Evolutionary conservation across 2,329 filamentous ascomycete genomes (phyloP), one percentile per base, ranked within the genome.

Genomic region (Colletotrichum tropicicola): DNA sequence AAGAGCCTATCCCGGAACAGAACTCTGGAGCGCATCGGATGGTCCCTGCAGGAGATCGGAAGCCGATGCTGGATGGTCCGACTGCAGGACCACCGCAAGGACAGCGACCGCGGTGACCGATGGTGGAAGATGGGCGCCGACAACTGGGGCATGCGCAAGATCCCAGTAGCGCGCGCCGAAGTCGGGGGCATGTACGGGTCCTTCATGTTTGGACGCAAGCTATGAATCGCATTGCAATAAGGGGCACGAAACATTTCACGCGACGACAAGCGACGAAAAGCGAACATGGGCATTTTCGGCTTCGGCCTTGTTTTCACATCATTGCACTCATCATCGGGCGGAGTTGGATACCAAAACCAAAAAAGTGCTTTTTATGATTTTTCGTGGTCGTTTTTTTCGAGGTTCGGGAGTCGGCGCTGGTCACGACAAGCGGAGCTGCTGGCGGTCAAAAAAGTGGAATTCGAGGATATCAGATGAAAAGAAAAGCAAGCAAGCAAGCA

Each of bases 131-230:
- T 93, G 90, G 92, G 92, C 30, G 92, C 92, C 51, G 87, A 88
- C 70, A 92, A 89, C 80, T 95, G 92, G 92, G 92, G 92, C 37
- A 94, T 94, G 89, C 86, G 91, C 68, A 96, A 98, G 80, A 86
- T 98, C 43, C 97, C 95, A n/a, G 91, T 98, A 70, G 93, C 92
- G 25, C 88, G 89, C 73, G 93, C 94, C 56, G 95, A 98, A 77
- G 92, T 98, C 25, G 96, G 97, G 71, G 93, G 93, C 67, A 97
- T 97, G 74, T 98, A 98, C 74, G 96, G 96, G 21, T 86, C 82
- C 23, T 89, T 86, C 72, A 89, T 89, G 87, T 89, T 89, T 78
- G 85, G 85, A 72, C 79, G 85, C 69, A 84, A 85, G 73, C 75
- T 89, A 60, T 89, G 76, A 19, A 80, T 39, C 49, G 39, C 60